Conservation (phyloP, 2,329 filamentous ascomycete genomes). For the Penicillium sp. region DNA sequence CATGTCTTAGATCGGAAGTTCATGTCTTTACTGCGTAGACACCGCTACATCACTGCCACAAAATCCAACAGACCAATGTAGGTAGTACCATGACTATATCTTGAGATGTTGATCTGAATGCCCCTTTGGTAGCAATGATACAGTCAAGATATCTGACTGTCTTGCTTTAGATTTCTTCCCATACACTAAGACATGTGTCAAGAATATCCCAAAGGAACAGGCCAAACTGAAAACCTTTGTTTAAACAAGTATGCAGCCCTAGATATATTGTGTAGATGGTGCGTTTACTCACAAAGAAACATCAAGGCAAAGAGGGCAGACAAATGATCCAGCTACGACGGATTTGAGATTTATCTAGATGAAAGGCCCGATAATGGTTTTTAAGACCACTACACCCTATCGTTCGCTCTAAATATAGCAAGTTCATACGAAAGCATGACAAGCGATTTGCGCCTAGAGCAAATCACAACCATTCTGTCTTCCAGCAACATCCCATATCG, state of each 20-base stretch:
- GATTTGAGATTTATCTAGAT: neutral
- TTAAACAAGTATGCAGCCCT: no score
- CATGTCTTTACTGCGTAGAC: neutral
- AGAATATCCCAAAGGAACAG: neutral
- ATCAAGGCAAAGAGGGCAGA: neutral
- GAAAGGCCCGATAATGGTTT: neutral
- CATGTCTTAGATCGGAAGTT: conserved; percentile 1
- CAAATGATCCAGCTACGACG: no score
- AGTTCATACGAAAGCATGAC: neutral
- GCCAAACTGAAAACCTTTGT: neutral
- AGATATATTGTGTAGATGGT: no score
- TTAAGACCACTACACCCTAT: no score
- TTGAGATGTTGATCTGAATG: no score
- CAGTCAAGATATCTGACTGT: neutral
- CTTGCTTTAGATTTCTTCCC: neutral
- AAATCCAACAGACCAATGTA: neutral
- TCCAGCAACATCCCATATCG: neutral
- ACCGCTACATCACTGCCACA: neutral
- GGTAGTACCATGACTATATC: no score
- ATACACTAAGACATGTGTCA: neutral
- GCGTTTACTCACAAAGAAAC: neutral
- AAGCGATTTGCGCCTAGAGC: neutral
- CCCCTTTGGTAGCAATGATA: neutral
- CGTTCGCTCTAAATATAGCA: neutral
- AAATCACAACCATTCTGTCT: neutral